Percentiles rank a stretch among this genome's conserved stretches.
Evolutionary conservation across 345 rosid species (phyloP).

Genomic region (Pugionium dolabratum): DNA sequence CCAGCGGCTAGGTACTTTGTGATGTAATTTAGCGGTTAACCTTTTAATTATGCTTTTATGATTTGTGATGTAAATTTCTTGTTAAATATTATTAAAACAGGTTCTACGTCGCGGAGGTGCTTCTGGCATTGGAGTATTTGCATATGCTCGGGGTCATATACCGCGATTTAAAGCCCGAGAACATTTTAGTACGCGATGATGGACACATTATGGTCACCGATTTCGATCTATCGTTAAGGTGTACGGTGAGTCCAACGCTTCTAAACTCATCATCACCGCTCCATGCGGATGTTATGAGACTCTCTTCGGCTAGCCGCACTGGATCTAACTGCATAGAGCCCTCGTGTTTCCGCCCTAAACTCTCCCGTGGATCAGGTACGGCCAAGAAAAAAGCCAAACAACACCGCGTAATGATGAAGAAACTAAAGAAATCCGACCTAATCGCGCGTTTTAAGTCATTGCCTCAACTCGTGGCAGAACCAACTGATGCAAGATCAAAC

Average conservation of each 20-base stretch:
- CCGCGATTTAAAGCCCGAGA: conserved; percentile 22
- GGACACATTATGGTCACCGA: conserved; percentile 99
- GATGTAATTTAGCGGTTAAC: neutral
- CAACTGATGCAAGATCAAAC: conserved; percentile 92
- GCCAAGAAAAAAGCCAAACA: conserved; percentile 54
- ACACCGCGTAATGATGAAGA: conserved; percentile 45
- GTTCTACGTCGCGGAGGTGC: conserved; percentile 96
- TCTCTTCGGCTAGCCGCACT: conserved; percentile 68
- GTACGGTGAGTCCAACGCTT: conserved; percentile 87
- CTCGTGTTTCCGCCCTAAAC: conserved; percentile 72
- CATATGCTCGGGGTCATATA: conserved; percentile 97
- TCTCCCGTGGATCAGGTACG: conserved; percentile 50
- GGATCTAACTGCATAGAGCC: conserved; percentile 76
- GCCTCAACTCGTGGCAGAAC: conserved; percentile 97
- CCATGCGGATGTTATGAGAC: conserved; percentile 53
- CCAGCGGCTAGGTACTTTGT: too few species aligned
- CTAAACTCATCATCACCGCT: conserved; percentile 55
- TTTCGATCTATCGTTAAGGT: conserved; percentile 86
- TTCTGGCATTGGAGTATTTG: conserved; percentile 95
- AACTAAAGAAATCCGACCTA: conserved; percentile 60
- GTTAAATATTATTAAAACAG: conserved; percentile 37
- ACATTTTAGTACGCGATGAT: too few species aligned
- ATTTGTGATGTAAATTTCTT: conserved; percentile 5
- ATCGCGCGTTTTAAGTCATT: conserved; percentile 53
- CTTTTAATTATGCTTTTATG: neutral